Evolutionary conservation across 2,329 filamentous ascomycete genomes (phyloP).

Genomic region (Venturia nashicola): DNA sequence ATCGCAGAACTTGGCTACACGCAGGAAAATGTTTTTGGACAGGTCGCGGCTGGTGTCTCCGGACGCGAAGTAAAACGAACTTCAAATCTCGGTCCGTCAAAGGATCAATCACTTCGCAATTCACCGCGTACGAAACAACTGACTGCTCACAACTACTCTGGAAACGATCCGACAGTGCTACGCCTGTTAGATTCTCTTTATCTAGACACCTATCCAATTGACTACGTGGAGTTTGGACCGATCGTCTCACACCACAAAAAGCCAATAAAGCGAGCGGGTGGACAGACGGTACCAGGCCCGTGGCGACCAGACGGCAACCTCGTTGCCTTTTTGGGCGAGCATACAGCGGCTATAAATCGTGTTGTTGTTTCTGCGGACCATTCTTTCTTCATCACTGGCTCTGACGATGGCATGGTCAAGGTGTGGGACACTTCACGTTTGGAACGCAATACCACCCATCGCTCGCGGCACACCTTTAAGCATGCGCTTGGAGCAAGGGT

Average conservation of each 20-base stretch:
- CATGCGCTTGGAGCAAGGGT: slow-evolving; percentile 62
- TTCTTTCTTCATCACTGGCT: slow-evolving; percentile 85
- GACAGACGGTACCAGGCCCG: slow-evolving; percentile 37
- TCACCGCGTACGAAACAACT: slow-evolving; percentile 36
- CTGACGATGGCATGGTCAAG: slow-evolving; percentile 81
- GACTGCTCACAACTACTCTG: slow-evolving; percentile 71
- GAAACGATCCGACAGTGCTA: slow-evolving; percentile 54
- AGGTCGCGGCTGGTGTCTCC: slow-evolving; percentile 34
- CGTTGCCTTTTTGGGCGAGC: slow-evolving; percentile 81
- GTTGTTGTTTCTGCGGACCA: slow-evolving; percentile 80
- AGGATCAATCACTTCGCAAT: slow-evolving; percentile 19
- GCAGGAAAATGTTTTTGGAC: slow-evolving; percentile 52
- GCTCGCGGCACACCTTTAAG: slow-evolving; percentile 74
- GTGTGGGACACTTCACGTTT: slow-evolving; percentile 87
- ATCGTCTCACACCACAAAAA: slow-evolving; percentile 46
- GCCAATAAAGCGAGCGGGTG: slow-evolving; percentile 41
- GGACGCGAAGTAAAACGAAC: neutral
- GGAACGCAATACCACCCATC: slow-evolving; percentile 81
- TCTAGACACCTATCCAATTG: slow-evolving; percentile 47
- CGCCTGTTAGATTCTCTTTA: slow-evolving; percentile 75
- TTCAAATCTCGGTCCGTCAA: slow-evolving; percentile 15
- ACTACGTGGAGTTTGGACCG: slow-evolving; percentile 61
- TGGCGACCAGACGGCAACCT: slow-evolving; percentile 81
- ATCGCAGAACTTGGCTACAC: slow-evolving; percentile 53
- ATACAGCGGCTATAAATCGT: slow-evolving; percentile 69